Conservation (phyloP, 2,329 filamentous ascomycete species). For the Teratosphaeria gauchensis region DNA sequence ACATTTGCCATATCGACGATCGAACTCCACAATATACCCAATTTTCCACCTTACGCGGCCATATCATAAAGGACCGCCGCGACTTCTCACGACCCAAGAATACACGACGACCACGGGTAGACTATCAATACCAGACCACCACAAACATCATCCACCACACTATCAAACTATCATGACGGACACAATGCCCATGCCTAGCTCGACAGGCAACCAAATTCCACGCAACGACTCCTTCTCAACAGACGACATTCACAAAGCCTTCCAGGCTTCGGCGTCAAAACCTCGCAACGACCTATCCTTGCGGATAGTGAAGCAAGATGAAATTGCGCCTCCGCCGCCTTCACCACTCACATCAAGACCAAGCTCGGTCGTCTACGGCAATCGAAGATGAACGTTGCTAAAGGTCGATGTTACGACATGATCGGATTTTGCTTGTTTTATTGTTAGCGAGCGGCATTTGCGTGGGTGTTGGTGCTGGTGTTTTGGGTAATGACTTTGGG, state of each 20-base stretch:
- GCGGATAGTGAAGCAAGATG: slow-evolving; percentile 18
- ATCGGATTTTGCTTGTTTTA: neutral
- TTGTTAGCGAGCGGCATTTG: neutral
- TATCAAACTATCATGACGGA: slow-evolving; percentile 19
- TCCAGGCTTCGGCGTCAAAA: slow-evolving; percentile 23
- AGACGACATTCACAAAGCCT: slow-evolving; percentile 25
- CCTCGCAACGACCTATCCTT: slow-evolving; percentile 23
- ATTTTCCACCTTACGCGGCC: neutral
- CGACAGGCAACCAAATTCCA: slow-evolving; percentile 12
- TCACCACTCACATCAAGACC: slow-evolving; percentile 22
- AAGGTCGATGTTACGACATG: no score
- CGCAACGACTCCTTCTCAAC: slow-evolving; percentile 29
- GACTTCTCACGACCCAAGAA: neutral
- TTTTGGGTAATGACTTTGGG: no score
- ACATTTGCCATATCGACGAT: neutral
- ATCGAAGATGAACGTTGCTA: slow-evolving; percentile 9
- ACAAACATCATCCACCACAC: neutral
- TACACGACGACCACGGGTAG: neutral
- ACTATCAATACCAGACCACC: neutral
- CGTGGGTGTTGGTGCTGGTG: neutral
- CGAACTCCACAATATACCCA: neutral
- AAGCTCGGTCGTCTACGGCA: slow-evolving; percentile 16
- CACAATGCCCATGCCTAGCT: slow-evolving; percentile 22
- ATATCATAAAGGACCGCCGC: neutral
- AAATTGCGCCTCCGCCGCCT: slow-evolving; percentile 22